Percentiles rank a stretch among this genome's conserved stretches.
Conservation (phyloP, 805 yeast species). For the Kuraishia piskuri region DNA sequence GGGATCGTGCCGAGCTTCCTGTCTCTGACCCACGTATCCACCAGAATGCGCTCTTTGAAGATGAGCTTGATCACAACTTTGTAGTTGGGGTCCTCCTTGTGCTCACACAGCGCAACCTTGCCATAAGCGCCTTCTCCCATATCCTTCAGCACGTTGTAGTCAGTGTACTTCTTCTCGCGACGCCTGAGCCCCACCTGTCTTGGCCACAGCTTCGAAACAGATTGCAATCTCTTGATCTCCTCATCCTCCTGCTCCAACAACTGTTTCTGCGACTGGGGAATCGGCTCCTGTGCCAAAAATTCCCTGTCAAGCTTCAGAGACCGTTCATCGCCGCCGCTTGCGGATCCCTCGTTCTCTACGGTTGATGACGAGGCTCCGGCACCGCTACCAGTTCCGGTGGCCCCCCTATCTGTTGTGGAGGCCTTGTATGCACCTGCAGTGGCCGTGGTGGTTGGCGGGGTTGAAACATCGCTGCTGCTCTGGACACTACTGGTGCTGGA, state of each 20-base stretch:
- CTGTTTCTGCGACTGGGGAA: conserved; percentile 3
- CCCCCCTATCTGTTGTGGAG: too few relatives aligned
- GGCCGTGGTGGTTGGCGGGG: neutral
- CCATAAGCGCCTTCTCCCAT: conserved; percentile 98
- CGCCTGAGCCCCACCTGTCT: conserved; percentile 56
- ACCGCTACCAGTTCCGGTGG: neutral
- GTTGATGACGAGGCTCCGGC: neutral
- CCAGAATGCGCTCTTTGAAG: conserved; percentile 84
- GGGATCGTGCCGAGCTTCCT: conserved; percentile 88
- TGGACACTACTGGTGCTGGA: conserved; percentile 1
- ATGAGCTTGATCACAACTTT: conserved; percentile 80
- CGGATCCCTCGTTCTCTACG: neutral
- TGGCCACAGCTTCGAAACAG: conserved; percentile 38
- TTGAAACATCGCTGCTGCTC: neutral
- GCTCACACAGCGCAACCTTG: conserved; percentile 74
- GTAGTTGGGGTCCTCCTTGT: conserved; percentile 51
- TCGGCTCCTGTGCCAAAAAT: conserved; percentile 1
- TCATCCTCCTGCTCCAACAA: conserved; percentile 38
- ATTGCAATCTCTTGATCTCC: conserved; percentile 26
- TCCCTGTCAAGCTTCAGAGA: neutral
- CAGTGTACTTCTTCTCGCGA: conserved; percentile 62
- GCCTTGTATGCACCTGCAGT: neutral
- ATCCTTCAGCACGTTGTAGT: conserved; percentile 61
- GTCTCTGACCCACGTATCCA: conserved; percentile 97
- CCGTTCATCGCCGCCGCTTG: neutral